Evolutionary conservation across 2,329 filamentous ascomycete species (phyloP), one percentile per base, ranked within the genome.

Genomic region (Pyricularia pennisetigena): DNA sequence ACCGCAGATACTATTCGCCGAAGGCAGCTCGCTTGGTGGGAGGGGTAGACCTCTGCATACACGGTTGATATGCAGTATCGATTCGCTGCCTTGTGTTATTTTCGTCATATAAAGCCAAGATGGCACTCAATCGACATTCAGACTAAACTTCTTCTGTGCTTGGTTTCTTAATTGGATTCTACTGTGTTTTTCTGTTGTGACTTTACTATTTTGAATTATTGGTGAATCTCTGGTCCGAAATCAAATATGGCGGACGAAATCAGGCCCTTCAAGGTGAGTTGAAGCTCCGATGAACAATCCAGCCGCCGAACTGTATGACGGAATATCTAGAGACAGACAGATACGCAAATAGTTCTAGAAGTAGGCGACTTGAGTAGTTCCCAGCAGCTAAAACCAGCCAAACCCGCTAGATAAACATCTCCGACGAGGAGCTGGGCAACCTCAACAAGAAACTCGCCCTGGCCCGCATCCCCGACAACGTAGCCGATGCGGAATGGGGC

Each of bases 251-350:
- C 30, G 10, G 10, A 65, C 14, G 63, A 64, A 65, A 41, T 65
- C 32, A 65, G 24, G 64, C 64, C 64, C 20, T 65, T 65, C 63
- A 67, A 67, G 41, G 69, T 61, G 23, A 61, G 57, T 61, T 14
- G n/a, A 35, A n/a, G 8, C 12, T 23, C 9, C 57, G 9, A 14
- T 26, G 24, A 61, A 26, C 20, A 26, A 14, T 7, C 12, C 8
- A 61, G 4, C 57, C 24, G 4, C 20, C 1, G 57, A 14, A 14
- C 32, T 10, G 3, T 8, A 10, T 61, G n/a, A 23, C 8, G 8
- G 23, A 61, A 26, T 7, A 10, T 61, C 32, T 6, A 4, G 32
- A 35, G 32, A 12, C 32, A 35, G 32, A 12, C 32, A 35, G 12
- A 35, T 35, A 14, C 12, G 32, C 14, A 35, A 35, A 35, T 35